Conservation (phyloP, 768 basidiomycete genomes). For the Trametes cubensis region DNA sequence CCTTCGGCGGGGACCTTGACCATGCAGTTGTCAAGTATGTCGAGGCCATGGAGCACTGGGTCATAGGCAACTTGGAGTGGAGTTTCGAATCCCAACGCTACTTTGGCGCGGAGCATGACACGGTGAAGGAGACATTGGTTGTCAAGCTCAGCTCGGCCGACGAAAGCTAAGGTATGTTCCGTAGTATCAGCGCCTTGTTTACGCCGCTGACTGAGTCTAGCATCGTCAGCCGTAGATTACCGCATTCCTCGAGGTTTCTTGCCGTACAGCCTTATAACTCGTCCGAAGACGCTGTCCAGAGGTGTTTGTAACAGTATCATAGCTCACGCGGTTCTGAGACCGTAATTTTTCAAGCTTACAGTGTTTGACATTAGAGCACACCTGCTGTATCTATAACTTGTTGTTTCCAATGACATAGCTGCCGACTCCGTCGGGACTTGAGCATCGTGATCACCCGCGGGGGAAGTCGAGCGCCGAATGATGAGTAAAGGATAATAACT, state of each 20-base stretch:
- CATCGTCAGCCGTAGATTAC: background rate
- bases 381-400: background rate
- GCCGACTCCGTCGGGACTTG: background rate
- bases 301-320: background rate
- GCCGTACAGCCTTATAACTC: background rate
- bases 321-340: background rate
- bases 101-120: constrained; percentile 38
- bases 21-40: constrained; percentile 45
- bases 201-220: background rate
- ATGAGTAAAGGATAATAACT: too few relatives aligned
- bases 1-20: constrained; percentile 47
- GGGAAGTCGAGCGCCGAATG: too few relatives aligned
- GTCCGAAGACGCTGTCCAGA: background rate
- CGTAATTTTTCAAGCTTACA: background rate
- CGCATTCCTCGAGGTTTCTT: background rate
- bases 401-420: constrained; percentile 1
- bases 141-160: constrained; percentile 32
- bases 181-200: background rate
- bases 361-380: background rate
- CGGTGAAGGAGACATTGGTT: constrained; percentile 34
- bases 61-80: constrained; percentile 53
- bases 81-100: constrained; percentile 53
- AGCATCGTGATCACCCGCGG: background rate
- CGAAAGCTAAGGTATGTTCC: constrained; percentile 19
- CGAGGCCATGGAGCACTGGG: constrained; percentile 54